Evolutionary conservation across 495 filamentous ascomycete genomes (phyloP).

Genomic region (Aspergillus funiculosus): DNA sequence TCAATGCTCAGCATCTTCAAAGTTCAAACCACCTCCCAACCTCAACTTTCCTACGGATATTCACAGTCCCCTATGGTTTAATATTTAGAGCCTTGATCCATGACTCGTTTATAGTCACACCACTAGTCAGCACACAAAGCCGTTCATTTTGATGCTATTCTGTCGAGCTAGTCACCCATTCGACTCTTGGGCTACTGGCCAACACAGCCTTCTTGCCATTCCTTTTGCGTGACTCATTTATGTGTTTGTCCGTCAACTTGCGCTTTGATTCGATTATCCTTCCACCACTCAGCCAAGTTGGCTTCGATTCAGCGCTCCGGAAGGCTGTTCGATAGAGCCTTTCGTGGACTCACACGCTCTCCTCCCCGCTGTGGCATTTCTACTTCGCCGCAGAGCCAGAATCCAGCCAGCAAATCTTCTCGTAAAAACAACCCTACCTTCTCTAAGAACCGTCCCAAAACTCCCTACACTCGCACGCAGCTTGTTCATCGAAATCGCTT

Average conservation of each 20-base stretch:
- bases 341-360: slow-evolving; percentile 22
- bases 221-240: slow-evolving; percentile 3
- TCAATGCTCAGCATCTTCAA: too few species aligned
- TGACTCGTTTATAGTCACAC: too few species aligned
- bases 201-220: too few species aligned
- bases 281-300: slow-evolving; percentile 33
- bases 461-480: background rate
- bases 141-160: too few species aligned
- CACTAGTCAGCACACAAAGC: too few species aligned
- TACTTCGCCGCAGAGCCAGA: too few species aligned
- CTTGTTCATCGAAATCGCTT: background rate
- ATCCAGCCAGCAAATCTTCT: background rate
- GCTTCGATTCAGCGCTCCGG: slow-evolving; percentile 35
- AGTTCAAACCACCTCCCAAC: background rate
- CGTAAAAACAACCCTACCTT: background rate
- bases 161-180: background rate
- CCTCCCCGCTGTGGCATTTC: slow-evolving; percentile 2
- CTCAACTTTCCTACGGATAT: too few species aligned
- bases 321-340: slow-evolving; percentile 28
- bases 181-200: background rate
- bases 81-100: too few species aligned
- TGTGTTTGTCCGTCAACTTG: slow-evolving; percentile 3
- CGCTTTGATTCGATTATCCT: background rate
- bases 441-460: slow-evolving; percentile 1
- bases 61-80: too few species aligned